Evolutionary conservation across 495 filamentous ascomycete species (phyloP).

Genomic region (Penicillium lagena): DNA sequence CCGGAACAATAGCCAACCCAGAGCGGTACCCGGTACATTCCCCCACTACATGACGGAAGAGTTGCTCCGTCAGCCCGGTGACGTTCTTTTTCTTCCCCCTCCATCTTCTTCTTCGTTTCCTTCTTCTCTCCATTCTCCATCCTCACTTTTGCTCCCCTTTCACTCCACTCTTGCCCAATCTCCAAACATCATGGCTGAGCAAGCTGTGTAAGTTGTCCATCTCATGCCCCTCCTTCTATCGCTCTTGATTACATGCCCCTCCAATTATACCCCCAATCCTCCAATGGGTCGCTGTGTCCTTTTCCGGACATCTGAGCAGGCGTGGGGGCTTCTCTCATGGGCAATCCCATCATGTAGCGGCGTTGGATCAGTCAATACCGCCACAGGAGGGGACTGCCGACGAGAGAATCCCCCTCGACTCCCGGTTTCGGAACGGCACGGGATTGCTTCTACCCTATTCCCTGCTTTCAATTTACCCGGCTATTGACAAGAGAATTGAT

Average conservation of each 20-base stretch:
- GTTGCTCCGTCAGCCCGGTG: conserved; percentile 38
- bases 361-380: too few species aligned
- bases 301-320: too few species aligned
- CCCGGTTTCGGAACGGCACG: conserved; percentile 4
- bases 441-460: neutral
- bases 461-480: conserved; percentile 7
- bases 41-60: conserved; percentile 40
- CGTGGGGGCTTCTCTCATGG: too few species aligned
- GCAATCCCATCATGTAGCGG: too few species aligned
- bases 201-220: conserved; percentile 52
- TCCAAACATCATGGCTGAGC: conserved; percentile 29
- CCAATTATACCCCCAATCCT: neutral
- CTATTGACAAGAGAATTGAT: conserved; percentile 41
- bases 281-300: too few species aligned
- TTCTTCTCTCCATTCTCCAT: conserved; percentile 10
- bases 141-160: conserved; percentile 14
- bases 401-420: neutral
- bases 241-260: neutral
- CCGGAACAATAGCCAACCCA: conserved; percentile 10
- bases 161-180: conserved; percentile 5
- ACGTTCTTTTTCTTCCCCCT: conserved; percentile 11
- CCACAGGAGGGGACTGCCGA: neutral
- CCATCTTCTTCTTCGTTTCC: conserved; percentile 6
- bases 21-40: conserved; percentile 13
- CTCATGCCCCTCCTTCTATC: conserved; percentile 1